Evolutionary conservation across 345 rosid species (phyloP), one percentile per base, ranked within the genome.

Genomic region (Sonneratia caseolaris): DNA sequence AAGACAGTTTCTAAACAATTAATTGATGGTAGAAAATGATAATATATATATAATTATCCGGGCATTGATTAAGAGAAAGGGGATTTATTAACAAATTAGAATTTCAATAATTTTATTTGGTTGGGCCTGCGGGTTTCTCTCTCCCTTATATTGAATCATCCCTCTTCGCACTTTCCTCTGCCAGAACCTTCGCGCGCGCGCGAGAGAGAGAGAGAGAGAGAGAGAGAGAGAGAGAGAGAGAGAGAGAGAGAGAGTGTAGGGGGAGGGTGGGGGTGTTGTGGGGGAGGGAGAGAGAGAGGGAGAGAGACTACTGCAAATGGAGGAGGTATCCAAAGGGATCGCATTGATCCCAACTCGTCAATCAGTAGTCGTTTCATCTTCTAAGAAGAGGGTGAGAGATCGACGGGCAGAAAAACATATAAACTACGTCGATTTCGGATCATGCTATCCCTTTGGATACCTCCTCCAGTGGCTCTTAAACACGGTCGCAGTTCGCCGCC

Each of bases 301-400:
- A 59, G 66, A 66, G 68, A 61, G 55, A 55, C 76, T 64, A 70
- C 85, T 82, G 92, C 89, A 82, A 89, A 88, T 84, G 76, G 78
- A 93, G 97, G 83, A 91, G 79, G 87, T 82, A 91, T 93, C 98
- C 98, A 93, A 93, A 93, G 97, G 98, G 98, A 93, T 93, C 97
- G 98, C 98, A 93, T 93, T 93, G 98, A 93, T 93, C 98, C 97
- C 61, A 16, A 47, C 37, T 62, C 55, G 35, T 14, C 37, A 15
- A 35, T 38, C 6, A 55, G 37, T 21, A 56, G 18, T 62, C 38
- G 37, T 5, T 62, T 32, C 38, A 13, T 24, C 12, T 11, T 62
- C 27, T 14, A 3, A 9, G 10, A 27, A 24, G 66, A 24, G 19
- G 10, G 66, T 12, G 37, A 32, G 37, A 4, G 66, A 27, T 42